phyloP scores from a whole-genome alignment of 768 basidiomycete species.

The Leccinum incarnatum region DNA sequence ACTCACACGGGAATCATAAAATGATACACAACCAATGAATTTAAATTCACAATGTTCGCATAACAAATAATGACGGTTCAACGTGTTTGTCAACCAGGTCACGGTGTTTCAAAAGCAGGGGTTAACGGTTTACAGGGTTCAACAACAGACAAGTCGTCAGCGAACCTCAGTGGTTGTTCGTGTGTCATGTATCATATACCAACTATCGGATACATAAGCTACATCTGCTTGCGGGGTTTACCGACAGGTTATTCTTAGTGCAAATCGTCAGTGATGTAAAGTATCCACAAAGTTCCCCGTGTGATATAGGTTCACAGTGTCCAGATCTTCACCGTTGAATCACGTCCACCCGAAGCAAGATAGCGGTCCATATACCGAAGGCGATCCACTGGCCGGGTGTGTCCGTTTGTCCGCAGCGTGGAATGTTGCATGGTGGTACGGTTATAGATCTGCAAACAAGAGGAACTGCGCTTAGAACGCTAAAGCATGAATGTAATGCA shows the following conservation, averaged over 20 bases:
- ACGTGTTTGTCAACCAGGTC: too few species aligned
- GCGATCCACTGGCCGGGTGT: conserved; percentile 81
- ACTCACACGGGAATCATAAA: too few species aligned
- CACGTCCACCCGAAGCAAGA: conserved; percentile 85
- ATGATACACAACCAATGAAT: too few species aligned
- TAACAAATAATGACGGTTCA: too few species aligned
- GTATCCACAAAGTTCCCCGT: conserved; percentile 10
- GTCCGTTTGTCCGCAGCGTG: conserved; percentile 85
- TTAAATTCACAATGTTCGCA: too few species aligned
- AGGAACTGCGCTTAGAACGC: neutral
- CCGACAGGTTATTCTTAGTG: conserved; percentile 18
- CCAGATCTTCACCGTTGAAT: conserved; percentile 89
- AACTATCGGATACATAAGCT: too few species aligned
- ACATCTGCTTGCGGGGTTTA: conserved; percentile 23
- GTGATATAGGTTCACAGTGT: conserved; percentile 55
- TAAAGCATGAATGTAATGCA: neutral
- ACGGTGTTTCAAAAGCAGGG: too few species aligned
- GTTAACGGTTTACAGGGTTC: too few species aligned
- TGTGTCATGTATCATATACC: too few species aligned
- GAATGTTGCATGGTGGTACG: conserved; percentile 90
- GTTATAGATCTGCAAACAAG: conserved; percentile 73
- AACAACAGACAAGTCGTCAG: too few species aligned
- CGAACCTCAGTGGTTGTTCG: too few species aligned
- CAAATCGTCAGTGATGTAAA: conserved; percentile 12
- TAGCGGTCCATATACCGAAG: conserved; percentile 97